A percentile compares a stretch with the other conserved stretches of the same genome.
Evolutionary conservation across 1,139 yeast genomes (phyloP).

Genomic region (Wickerhamomyces sp.): DNA sequence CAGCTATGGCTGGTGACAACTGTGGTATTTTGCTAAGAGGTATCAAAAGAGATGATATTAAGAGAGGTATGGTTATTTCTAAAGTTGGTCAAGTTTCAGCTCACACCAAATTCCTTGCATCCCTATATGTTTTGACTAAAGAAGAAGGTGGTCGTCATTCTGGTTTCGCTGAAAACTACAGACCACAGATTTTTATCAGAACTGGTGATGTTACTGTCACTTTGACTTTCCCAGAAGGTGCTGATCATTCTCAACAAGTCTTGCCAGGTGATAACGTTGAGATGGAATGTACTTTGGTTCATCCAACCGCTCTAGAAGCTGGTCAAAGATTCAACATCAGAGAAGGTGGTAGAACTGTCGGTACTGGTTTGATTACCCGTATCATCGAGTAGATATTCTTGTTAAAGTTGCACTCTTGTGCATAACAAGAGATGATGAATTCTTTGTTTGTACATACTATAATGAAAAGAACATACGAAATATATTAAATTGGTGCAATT

Average conservation of each 20-base stretch:
- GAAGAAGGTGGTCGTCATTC: constrained; percentile 99
- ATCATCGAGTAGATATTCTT: constrained; percentile 63
- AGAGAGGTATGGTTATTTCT: constrained; percentile 97
- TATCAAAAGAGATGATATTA: constrained; percentile 93
- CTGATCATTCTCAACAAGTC: constrained; percentile 83
- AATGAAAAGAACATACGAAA: too few species aligned
- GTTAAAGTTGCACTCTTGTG: too few species aligned
- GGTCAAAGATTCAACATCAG: constrained; percentile 99
- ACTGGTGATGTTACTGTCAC: constrained; percentile 95
- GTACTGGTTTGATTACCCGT: constrained; percentile 96
- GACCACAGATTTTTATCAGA: constrained; percentile 96
- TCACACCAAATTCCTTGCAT: constrained; percentile 90
- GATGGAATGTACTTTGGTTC: constrained; percentile 87
- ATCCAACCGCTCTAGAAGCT: constrained; percentile 90
- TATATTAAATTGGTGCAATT: too few species aligned
- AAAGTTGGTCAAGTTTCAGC: constrained; percentile 91
- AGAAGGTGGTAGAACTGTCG: constrained; percentile 99
- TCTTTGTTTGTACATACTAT: too few species aligned
- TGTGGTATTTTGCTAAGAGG: constrained; percentile 98
- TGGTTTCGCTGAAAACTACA: constrained; percentile 93
- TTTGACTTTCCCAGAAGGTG: constrained; percentile 87
- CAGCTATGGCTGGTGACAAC: constrained; percentile 98
- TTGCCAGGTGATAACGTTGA: constrained; percentile 99
- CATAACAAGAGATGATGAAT: too few species aligned
- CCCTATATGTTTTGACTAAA: constrained; percentile 85